Conservation (phyloP, 768 basidiomycete species). For the Russula foetens region DNA sequence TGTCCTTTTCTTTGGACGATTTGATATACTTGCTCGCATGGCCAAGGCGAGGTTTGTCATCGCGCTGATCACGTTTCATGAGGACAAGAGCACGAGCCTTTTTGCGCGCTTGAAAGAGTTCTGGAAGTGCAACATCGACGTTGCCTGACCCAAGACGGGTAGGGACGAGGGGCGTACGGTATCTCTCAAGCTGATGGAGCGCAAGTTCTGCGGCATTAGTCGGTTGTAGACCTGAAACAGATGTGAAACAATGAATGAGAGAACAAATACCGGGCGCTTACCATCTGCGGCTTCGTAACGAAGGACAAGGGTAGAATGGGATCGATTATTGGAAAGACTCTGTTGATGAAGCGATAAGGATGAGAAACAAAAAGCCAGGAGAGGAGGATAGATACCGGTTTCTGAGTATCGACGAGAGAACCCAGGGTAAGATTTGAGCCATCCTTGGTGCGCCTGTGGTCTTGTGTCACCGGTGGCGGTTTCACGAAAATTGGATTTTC, state of each 20-base stretch:
- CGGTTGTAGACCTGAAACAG: constrained; percentile 25
- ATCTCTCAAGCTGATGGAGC: constrained; percentile 65
- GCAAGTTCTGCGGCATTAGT: constrained; percentile 55
- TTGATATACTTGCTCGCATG: constrained; percentile 24
- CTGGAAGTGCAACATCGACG: constrained; percentile 32
- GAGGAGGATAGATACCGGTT: constrained; percentile 13
- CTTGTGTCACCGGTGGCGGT: constrained; percentile 34
- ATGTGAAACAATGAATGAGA: constrained; percentile 13
- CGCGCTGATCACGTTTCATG: constrained; percentile 52
- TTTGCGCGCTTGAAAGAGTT: constrained; percentile 51
- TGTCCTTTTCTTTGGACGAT: constrained; percentile 21
- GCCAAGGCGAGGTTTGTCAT: constrained; percentile 39
- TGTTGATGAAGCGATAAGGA: constrained; percentile 8
- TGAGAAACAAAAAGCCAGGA: not conserved
- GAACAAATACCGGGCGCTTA: constrained; percentile 9
- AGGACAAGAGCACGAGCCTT: constrained; percentile 37
- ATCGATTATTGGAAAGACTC: constrained; percentile 11
- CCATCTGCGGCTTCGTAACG: constrained; percentile 5
- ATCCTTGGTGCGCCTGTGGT: constrained; percentile 17
- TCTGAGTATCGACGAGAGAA: constrained; percentile 20
- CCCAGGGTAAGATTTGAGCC: constrained; percentile 22
- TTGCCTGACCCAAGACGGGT: constrained; percentile 36
- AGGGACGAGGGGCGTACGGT: constrained; percentile 71
- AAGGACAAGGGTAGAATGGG: constrained; percentile 7
- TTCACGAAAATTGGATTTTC: constrained; percentile 66